Evolutionary conservation across 2,329 filamentous ascomycete species (phyloP).

Genomic region (Tolypocladium ophioglossoides): DNA sequence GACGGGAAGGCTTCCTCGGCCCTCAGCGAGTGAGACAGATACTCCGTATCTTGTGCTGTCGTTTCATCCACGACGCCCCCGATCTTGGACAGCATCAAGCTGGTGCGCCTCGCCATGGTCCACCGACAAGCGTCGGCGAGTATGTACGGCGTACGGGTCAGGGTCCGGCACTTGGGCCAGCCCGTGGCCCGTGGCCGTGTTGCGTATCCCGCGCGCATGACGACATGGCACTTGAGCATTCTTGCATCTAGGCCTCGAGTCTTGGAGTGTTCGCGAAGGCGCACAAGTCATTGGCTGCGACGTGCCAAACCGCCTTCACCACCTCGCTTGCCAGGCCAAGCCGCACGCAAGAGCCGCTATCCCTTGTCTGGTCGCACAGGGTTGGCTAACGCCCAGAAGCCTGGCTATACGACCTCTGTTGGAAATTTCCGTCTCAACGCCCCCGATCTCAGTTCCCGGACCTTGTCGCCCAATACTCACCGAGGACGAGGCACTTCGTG

Average conservation of each 20-base stretch:
- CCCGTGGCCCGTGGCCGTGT: neutral
- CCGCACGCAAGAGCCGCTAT: neutral
- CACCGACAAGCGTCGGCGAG: too few relatives aligned
- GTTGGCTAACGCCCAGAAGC: neutral
- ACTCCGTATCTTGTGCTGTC: neutral
- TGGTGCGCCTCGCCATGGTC: too few relatives aligned
- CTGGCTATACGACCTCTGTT: neutral
- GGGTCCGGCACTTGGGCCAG: neutral
- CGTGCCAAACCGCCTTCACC: neutral
- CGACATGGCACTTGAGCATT: neutral
- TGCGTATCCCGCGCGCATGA: too few relatives aligned
- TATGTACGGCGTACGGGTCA: neutral
- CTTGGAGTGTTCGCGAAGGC: conserved; percentile 1
- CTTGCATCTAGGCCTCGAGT: neutral
- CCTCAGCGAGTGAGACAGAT: neutral
- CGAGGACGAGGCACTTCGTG: too few relatives aligned
- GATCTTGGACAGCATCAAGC: neutral
- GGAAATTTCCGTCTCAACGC: neutral
- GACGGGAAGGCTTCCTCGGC: neutral
- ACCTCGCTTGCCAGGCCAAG: neutral
- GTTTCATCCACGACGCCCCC: neutral
- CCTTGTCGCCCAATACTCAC: neutral
- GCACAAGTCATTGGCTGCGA: neutral
- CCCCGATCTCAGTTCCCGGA: neutral
- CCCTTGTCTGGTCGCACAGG: neutral